phyloP scores from a whole-genome alignment of 805 yeast species.

The Ogataea trehaloabstinens region DNA sequence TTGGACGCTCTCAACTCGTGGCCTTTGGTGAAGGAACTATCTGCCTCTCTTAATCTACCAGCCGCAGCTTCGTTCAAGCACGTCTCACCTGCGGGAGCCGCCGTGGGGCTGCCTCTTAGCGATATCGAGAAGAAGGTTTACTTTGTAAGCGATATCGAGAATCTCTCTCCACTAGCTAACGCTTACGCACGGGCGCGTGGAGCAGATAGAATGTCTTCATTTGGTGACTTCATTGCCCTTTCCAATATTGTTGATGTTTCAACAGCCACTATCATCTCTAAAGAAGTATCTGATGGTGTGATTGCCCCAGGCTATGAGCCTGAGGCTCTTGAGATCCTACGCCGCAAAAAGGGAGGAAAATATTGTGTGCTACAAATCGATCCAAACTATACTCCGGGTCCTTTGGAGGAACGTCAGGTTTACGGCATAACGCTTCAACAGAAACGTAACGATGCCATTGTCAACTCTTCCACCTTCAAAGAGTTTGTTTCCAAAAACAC shows the following conservation, averaged over 20 bases:
- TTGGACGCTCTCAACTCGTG: constrained; percentile 97
- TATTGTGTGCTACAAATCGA: constrained; percentile 95
- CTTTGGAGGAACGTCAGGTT: constrained; percentile 87
- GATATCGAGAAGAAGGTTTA: constrained; percentile 93
- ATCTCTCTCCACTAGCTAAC: constrained; percentile 92
- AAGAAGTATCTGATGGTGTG: constrained; percentile 98
- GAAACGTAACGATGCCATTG: constrained; percentile 96
- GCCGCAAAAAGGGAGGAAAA: constrained; percentile 94
- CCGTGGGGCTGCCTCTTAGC: constrained; percentile 90
- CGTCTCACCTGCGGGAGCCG: constrained; percentile 98
- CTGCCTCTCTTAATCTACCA: constrained; percentile 90
- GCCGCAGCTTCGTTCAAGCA: constrained; percentile 99
- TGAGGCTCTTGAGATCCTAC: constrained; percentile 85
- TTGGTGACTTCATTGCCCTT: constrained; percentile 97
- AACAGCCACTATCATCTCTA: constrained; percentile 94
- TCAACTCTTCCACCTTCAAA: constrained; percentile 84
- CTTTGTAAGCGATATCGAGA: constrained; percentile 92
- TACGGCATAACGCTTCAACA: constrained; percentile 95
- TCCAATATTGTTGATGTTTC: constrained; percentile 95
- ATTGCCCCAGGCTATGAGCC: constrained; percentile 96
- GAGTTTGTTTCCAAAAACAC: constrained; percentile 89
- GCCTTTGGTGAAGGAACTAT: constrained; percentile 97
- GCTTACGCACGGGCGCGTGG: constrained; percentile 99
- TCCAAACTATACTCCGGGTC: constrained; percentile 84
- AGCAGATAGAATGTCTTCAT: constrained; percentile 99